Percentiles rank a stretch among this genome's conserved stretches.
Evolutionary conservation across 139 green algal genomes (phyloP).

Genomic region (Pleodorina starrii): DNA sequence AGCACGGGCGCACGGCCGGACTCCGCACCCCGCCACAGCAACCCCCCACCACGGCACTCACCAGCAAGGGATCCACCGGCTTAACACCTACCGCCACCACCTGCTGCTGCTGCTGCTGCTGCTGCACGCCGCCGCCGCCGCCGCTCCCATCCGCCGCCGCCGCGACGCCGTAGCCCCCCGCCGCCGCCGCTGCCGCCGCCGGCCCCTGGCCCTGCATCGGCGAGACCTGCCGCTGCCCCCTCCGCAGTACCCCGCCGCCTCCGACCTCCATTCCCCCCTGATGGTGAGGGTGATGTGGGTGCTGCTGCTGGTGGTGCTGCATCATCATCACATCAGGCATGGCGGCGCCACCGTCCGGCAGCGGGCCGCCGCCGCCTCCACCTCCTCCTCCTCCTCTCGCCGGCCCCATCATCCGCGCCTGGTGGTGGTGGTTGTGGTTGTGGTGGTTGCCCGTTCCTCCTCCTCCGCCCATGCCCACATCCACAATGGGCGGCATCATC

Average conservation of each 20-base stretch:
- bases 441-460: neutral
- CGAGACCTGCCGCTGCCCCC: neutral
- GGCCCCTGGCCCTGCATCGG: no score
- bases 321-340: neutral
- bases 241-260: neutral
- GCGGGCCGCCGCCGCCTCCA: no score
- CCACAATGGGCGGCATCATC: conserved; percentile 28
- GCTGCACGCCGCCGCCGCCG: neutral
- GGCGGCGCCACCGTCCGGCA: neutral
- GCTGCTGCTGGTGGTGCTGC: neutral
- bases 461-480: neutral
- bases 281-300: neutral
- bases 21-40: no score
- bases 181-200: no score
- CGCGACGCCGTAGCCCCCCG: no score
- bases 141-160: no score
- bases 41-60: neutral
- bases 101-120: neutral
- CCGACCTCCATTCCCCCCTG: no score
- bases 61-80: neutral
- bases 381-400: no score
- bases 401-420: neutral
- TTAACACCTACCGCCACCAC: no score
- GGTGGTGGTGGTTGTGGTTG: neutral
- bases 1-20: no score